These are phyloP conservation scores for Choanephora cucurbitarum DNA, from an alignment of 371 early-diverging fungal genomes.

Conservation along the genomic window DNA sequence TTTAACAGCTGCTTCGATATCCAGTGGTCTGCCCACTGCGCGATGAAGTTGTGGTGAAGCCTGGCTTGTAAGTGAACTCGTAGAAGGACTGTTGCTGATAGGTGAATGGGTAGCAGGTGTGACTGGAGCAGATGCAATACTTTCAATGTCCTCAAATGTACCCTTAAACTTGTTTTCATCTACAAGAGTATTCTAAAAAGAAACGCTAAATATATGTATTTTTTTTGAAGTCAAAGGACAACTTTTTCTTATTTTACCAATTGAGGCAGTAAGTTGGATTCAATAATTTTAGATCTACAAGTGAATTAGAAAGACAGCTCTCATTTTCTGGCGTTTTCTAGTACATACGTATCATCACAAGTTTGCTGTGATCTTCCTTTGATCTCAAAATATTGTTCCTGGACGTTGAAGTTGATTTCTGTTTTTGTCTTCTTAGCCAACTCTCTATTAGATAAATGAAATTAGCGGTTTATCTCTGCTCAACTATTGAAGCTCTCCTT, in stretches of 20 bases:
- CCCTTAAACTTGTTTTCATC: constrained; percentile 13
- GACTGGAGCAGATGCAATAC: background rate
- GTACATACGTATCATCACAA: constrained; percentile 17
- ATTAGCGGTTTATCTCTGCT: no score
- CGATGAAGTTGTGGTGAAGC: background rate
- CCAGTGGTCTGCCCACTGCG: constrained; percentile 14
- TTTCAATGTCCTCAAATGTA: constrained; percentile 14
- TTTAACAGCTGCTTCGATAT: constrained; percentile 2
- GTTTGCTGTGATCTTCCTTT: constrained; percentile 23
- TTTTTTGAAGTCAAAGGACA: no score
- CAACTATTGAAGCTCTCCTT: no score
- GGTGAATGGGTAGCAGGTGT: background rate
- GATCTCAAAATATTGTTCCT: constrained; percentile 22
- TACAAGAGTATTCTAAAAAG: constrained; percentile 1
- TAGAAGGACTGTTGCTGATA: constrained; percentile 1
- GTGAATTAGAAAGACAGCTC: background rate
- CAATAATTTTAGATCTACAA: constrained; percentile 5
- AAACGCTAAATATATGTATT: background rate
- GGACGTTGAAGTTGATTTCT: constrained; percentile 11
- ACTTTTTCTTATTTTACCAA: no score
- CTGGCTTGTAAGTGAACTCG: background rate
- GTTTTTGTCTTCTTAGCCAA: constrained; percentile 17
- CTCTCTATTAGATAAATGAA: background rate
- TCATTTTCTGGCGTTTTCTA: no score
- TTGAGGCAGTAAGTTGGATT: constrained; percentile 3